A percentile compares a stretch with the other conserved stretches of the same genome.
phyloP scores from a whole-genome alignment of 768 basidiomycete species.

The Lentinula aciculospora region DNA sequence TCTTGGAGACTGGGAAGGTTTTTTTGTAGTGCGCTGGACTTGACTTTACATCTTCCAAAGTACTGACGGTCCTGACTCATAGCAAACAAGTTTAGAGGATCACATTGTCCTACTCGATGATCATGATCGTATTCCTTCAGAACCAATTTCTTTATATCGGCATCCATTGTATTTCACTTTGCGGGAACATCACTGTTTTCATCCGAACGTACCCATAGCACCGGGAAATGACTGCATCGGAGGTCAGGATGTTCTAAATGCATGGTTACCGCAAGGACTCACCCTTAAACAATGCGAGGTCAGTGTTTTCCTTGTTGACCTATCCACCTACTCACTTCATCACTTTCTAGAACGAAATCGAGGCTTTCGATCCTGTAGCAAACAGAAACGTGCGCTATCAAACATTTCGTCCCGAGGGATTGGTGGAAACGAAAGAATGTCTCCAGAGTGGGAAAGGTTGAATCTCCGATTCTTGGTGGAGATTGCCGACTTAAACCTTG shows the following conservation, averaged over 20 bases:
- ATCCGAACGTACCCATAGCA: conserved; percentile 28
- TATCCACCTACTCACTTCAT: not conserved
- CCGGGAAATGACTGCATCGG: conserved; percentile 27
- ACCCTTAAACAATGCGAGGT: conserved; percentile 27
- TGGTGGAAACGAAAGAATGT: conserved; percentile 5
- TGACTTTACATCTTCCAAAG: conserved; percentile 2
- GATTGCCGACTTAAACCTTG: conserved; percentile 16
- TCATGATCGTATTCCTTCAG: conserved; percentile 18
- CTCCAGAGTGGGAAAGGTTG: conserved; percentile 10
- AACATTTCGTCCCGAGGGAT: conserved; percentile 33
- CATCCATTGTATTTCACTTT: conserved; percentile 35
- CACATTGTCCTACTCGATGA: conserved; percentile 16
- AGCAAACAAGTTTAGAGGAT: conserved; percentile 17
- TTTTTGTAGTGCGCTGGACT: conserved; percentile 30
- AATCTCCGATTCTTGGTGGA: conserved; percentile 23
- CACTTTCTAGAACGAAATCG: conserved; percentile 34
- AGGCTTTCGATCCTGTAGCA: conserved; percentile 35
- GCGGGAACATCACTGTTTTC: conserved; percentile 42
- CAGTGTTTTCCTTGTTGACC: conserved; percentile 10
- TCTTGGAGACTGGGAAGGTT: conserved; percentile 41
- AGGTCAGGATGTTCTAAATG: conserved; percentile 41
- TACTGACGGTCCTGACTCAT: not conserved
- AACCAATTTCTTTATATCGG: conserved; percentile 17
- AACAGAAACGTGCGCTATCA: conserved; percentile 36
- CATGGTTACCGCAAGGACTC: conserved; percentile 38